Evolutionary conservation across 192 early-diverging fungal genomes (phyloP), one percentile per base, ranked within the genome.

Genomic region (Entomortierella parvispora): DNA sequence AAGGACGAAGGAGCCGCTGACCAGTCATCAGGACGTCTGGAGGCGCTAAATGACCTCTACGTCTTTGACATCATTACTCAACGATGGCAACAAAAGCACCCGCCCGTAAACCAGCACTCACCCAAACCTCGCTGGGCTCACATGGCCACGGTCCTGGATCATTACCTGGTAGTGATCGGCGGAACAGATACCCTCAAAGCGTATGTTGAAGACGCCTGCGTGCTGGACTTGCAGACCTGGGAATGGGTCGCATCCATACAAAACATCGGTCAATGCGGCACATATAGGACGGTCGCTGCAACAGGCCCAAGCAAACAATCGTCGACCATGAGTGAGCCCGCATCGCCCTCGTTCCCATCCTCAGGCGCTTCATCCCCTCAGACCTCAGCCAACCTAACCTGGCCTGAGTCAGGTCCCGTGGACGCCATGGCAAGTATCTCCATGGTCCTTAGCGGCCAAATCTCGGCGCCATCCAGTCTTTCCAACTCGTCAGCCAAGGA

Each of bases 381-480:
- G 7, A 64, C 62, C 2, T 53, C 62, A 4, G 32, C 62, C 14
- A 53, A 51, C 34, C 14, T 64, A 8, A 17, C 48, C 23, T 64
- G 62, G 62, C 26, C 48, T 9, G 62, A 64, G 14, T 28, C 50
- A 17, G 62, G 62, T 1, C 10, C 49, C 4, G 42, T 53, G 15
- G 62, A 64, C 37, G 50, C 62, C 34, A 64, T 64, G 62, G 62
- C 62, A 3, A 64, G 62, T 20, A 64, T 64, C 14, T 64, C 62
- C 6, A 64, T 51, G 48, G 62, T 64, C 1, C 50, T 64, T 17
- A 53, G 49, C 37, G 62, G 62, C 2, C 31, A 33, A 10, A 53
- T 64, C 40, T 64, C 62, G 12, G 62, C 50, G 2, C 62, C 62
- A 18, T 51, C 62, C 37, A 63, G 20, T 32, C 22, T 34, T n/a